Base-by-base conservation (phyloP, 768 basidiomycete species). In the Saitozyma podzolica region DNA sequence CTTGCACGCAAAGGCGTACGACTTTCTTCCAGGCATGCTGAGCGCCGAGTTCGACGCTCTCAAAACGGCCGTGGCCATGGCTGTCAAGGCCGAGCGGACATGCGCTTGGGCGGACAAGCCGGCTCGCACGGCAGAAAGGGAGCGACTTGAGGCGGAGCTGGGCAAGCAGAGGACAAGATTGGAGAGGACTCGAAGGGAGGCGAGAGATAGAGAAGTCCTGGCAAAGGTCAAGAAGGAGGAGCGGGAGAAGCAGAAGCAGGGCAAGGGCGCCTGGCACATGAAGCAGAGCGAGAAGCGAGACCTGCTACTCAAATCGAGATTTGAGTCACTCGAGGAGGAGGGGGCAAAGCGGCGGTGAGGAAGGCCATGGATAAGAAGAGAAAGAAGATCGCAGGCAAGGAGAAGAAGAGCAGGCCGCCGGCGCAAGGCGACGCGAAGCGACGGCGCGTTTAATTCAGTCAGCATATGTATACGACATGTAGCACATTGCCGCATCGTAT, bases 311-410 rank as follows among this genome's bases (percentile, higher is more conserved):
- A 85, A 87, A 58, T 89, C 92, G 14, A 84, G 88, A 61, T 91
- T 89, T 75, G 88, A 92, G 29, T 88, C 88, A 8, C 83, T 93
- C 49, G 87, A 89, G 6, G 84, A 84, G 16, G 82, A 84, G 59
- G 92, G 92, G 92, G 94, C 8, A 86, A 85, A 66, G 80, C 83
- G 4, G 91, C 91, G 0, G 89, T 94, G 56, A 90, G 89, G 75
- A 92, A 89, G 79, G 90, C 86, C 6, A 86, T 95, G 39, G 90
- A 90, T 70, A 94, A 90, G 84, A 92, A 87, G 78, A 87, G 90
- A 80, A 90, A 86, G 78, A 95, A 93, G 82, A 82, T 88, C 17
- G 84, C 84, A 55, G 90, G 92, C 79, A 92, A 89, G 78, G 93
- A 95, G 83, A 95, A 94, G 80, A 89, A 86, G 72, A 87, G 84